phyloP scores from a whole-genome alignment of 2,329 filamentous ascomycete genomes.

The Mariannaea elegans region DNA sequence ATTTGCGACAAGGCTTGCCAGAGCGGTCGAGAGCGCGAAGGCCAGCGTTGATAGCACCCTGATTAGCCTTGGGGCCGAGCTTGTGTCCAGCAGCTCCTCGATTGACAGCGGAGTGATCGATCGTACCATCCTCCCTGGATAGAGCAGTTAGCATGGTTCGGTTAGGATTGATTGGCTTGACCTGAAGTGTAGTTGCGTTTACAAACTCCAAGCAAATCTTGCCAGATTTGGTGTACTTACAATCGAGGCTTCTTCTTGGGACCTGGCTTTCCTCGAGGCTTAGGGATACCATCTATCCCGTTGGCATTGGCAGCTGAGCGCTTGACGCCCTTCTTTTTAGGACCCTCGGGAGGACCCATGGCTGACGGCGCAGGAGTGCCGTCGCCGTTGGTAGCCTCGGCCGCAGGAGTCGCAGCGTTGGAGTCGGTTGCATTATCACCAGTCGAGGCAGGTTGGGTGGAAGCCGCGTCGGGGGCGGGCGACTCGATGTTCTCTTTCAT shows the following conservation, averaged over 20 bases:
- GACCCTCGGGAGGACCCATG: slow-evolving; percentile 70
- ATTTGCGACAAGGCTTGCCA: slow-evolving; percentile 91
- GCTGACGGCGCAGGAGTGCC: slow-evolving; percentile 63
- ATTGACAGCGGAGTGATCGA: slow-evolving; percentile 63
- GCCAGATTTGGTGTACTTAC: slow-evolving; percentile 66
- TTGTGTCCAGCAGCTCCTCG: slow-evolving; percentile 73
- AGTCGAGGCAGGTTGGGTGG: slow-evolving; percentile 52
- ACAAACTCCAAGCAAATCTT: not conserved
- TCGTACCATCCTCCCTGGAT: slow-evolving; percentile 68
- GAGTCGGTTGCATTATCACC: slow-evolving; percentile 68
- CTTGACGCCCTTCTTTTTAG: slow-evolving; percentile 81
- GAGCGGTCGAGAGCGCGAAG: slow-evolving; percentile 92
- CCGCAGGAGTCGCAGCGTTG: slow-evolving; percentile 65
- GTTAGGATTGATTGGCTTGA: slow-evolving; percentile 1
- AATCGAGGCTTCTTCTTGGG: slow-evolving; percentile 96
- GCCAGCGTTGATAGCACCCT: slow-evolving; percentile 96
- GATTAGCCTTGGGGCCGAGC: slow-evolving; percentile 94
- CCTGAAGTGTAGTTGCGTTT: not conserved
- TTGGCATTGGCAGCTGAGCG: slow-evolving; percentile 72
- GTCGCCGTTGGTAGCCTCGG: slow-evolving; percentile 56
- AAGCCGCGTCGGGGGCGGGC: slow-evolving; percentile 52
- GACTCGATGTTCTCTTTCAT: slow-evolving; percentile 54
- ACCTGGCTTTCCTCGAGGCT: slow-evolving; percentile 85
- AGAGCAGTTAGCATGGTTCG: slow-evolving; percentile 40
- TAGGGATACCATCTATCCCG: slow-evolving; percentile 70